These are phyloP conservation scores for Aspergillus pseudoviridinutans DNA, from an alignment of 2,329 filamentous ascomycete genomes.

Conservation along the genomic window DNA sequence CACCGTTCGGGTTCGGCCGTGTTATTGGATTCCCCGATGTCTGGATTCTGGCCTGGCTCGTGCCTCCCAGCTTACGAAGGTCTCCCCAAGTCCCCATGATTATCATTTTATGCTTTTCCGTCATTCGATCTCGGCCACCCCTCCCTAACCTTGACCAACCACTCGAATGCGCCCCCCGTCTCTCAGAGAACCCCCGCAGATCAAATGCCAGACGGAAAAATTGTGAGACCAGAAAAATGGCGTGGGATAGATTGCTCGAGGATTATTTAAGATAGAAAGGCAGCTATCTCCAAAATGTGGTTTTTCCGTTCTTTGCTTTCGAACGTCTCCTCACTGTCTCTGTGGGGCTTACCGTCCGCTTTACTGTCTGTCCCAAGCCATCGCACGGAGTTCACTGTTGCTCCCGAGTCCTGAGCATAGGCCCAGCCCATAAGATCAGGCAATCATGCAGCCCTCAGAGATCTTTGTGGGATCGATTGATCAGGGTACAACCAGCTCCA, in stretches of 20 bases:
- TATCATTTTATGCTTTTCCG: background rate
- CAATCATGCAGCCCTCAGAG: conserved; percentile 22
- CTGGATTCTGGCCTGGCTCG: background rate
- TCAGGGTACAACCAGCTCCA: conserved; percentile 82
- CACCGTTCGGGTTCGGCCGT: background rate
- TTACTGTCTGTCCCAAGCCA: background rate
- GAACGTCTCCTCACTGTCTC: background rate
- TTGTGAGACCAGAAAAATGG: background rate
- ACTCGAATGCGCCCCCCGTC: background rate
- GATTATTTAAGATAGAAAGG: background rate
- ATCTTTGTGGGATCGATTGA: conserved; percentile 80
- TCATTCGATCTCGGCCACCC: background rate
- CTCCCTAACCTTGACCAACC: background rate
- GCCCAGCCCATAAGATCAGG: background rate
- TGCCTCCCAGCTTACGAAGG: background rate
- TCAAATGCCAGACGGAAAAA: conserved; percentile 1
- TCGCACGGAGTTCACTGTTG: background rate
- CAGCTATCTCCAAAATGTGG: background rate
- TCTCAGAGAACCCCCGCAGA: background rate
- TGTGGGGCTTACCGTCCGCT: background rate
- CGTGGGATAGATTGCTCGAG: background rate
- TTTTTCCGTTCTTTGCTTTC: background rate
- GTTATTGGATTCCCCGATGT: background rate
- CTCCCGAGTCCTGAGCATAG: background rate
- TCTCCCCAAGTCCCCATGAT: background rate